Evolutionary conservation across 139 green algal genomes (phyloP), one percentile per base, ranked within the genome.

Genomic region (Eudorina sp.): DNA sequence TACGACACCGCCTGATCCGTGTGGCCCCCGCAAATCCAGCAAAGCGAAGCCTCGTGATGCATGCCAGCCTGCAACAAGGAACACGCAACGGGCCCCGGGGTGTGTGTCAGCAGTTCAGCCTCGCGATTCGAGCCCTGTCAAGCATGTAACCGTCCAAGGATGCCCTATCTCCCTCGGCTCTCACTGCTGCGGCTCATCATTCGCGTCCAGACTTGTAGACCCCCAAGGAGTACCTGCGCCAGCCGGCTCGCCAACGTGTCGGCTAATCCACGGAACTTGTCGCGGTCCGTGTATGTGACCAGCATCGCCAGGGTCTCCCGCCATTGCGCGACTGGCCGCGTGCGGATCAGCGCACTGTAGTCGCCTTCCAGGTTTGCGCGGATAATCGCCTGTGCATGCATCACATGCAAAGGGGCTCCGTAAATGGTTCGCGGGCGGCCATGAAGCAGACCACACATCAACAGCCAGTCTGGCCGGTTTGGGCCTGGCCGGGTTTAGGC

Each of bases 241-340:
- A 99, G 94, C 8, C 94, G 91, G 18, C 41, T 78, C 14, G 94
- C 96, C 45, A 99, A 94, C 31, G 91, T 90, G 48, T 96, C 92
- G 31, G 92, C 95, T 73, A 99, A 92, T 36, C 68, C 66, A 11
- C 83, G 83, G 66, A 88, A 88, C 66, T 88, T 88, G 68, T 88
- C 83, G 5, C 83, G 83, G 81, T 69, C 90, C 6, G 93, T 94
- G 86, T 98, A 99, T 21, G 98, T 98, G 76, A 95, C 95, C 73
- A 99, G 93, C 82, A 98, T 90, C 23, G 97, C 98, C 64, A 99
- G 91, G 23, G 98, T 99, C 91, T 99, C 98, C 23, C 92, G 90
- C 98, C 98, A 99, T 34, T 94, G 89, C 16, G 90, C 85, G 16
- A 97, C 92, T 0, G 96, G 97, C 2, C 96, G 95, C 16, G 93